phyloP scores from a whole-genome alignment of 1,284 basidiomycete species.

The Apiotrichum montevideense region DNA sequence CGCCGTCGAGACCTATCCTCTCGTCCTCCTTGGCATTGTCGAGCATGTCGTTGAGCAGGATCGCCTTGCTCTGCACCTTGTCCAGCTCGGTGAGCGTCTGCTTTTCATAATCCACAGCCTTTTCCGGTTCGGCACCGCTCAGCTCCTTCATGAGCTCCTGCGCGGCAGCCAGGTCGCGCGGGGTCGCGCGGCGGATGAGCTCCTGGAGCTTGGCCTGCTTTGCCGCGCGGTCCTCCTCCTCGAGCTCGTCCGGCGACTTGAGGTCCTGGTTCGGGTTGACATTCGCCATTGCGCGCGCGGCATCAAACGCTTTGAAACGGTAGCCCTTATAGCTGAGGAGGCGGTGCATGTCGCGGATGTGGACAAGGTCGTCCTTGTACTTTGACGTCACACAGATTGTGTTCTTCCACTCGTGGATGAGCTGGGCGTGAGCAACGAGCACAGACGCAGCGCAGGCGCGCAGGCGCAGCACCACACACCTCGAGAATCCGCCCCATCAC shows the following conservation, averaged over 20 bases:
- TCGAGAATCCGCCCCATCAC: slow-evolving; percentile 94
- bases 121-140: slow-evolving; percentile 90
- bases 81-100: slow-evolving; percentile 87
- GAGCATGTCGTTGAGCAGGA: slow-evolving; percentile 91
- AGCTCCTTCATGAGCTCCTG: slow-evolving; percentile 97
- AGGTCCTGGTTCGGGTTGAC: slow-evolving; percentile 49
- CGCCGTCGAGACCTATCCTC: slow-evolving; percentile 69
- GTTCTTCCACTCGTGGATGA: slow-evolving; percentile 90
- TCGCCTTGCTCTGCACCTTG: slow-evolving; percentile 89
- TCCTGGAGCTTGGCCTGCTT: slow-evolving; percentile 86
- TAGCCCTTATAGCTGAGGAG: slow-evolving; percentile 92
- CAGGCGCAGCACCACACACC: slow-evolving; percentile 43
- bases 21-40: slow-evolving; percentile 85
- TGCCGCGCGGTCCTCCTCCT: slow-evolving; percentile 89
- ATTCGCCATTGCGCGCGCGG: slow-evolving; percentile 49
- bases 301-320: slow-evolving; percentile 67
- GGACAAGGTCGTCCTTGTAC: slow-evolving; percentile 94
- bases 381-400: slow-evolving; percentile 82
- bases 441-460: no score
- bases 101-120: slow-evolving; percentile 83
- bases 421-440: slow-evolving; percentile 15
- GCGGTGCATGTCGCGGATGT: slow-evolving; percentile 97
- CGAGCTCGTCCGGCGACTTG: slow-evolving; percentile 59
- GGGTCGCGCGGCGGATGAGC: slow-evolving; percentile 90
- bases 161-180: slow-evolving; percentile 87